Evolutionary conservation across 2,329 filamentous ascomycete genomes (phyloP).

Genomic region (Podosphaera fusca): DNA sequence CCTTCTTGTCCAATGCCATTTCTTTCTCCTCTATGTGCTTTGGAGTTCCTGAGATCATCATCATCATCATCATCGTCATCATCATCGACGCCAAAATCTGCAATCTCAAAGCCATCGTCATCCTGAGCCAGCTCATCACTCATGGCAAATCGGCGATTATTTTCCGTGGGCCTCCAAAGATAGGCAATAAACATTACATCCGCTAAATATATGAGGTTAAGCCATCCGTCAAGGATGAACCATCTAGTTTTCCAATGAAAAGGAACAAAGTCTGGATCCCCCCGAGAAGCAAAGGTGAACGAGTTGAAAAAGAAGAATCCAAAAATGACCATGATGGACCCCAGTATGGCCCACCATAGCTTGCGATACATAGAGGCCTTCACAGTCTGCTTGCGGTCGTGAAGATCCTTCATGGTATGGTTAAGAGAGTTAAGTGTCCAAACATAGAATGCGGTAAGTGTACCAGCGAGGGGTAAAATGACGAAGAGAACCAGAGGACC

Average conservation of each 20-base stretch:
- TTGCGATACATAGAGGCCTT: conserved; percentile 96
- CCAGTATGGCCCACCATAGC: conserved; percentile 92
- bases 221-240: conserved; percentile 94
- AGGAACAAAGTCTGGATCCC: conserved; percentile 74
- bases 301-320: conserved; percentile 98
- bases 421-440: conserved; percentile 96
- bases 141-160: conserved; percentile 96
- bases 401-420: conserved; percentile 84
- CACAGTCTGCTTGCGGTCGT: conserved; percentile 75
- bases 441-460: conserved; percentile 89
- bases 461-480: conserved; percentile 74
- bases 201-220: conserved; percentile 86
- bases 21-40: conserved; percentile 22
- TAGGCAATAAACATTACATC: conserved; percentile 89
- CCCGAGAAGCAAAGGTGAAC: conserved; percentile 71
- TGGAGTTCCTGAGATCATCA: conserved; percentile 24
- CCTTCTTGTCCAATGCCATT: conserved; percentile 18
- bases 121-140: conserved; percentile 97
- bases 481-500: conserved; percentile 82
- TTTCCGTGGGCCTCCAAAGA: conserved; percentile 85
- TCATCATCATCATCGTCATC: conserved; percentile 36
- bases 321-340: conserved; percentile 86
- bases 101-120: conserved; percentile 93
- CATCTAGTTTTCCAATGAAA: conserved; percentile 94
- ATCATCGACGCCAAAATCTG: conserved; percentile 54